phyloP scores from a whole-genome alignment of 2,329 filamentous ascomycete genomes.

The Chrysosphaeria jannelii region DNA sequence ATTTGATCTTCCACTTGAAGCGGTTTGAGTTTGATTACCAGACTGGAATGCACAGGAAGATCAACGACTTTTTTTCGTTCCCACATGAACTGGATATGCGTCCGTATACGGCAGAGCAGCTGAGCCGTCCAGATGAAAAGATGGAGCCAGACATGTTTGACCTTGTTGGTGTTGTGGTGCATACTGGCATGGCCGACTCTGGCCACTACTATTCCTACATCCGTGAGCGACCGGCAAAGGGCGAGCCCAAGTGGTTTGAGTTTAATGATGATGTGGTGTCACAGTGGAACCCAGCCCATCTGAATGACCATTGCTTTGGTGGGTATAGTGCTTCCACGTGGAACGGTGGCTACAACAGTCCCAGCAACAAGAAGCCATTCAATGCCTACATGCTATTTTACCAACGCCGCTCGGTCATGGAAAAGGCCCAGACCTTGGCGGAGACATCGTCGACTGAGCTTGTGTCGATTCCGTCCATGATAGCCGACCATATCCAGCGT shows the following conservation, averaged over 20 bases:
- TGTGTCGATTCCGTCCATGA: conserved; percentile 13
- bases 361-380: conserved; percentile 30
- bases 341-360: conserved; percentile 9
- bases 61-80: conserved; percentile 86
- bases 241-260: conserved; percentile 37
- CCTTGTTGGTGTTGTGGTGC: conserved; percentile 80
- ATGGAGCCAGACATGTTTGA: conserved; percentile 52
- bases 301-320: conserved; percentile 58
- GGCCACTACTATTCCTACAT: conserved; percentile 96
- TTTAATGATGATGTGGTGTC: conserved; percentile 79
- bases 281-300: conserved; percentile 39
- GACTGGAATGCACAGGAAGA: conserved; percentile 59
- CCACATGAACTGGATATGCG: conserved; percentile 60
- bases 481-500: conserved; percentile 28
- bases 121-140: conserved; percentile 29
- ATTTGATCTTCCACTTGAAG: conserved; percentile 85
- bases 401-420: conserved; percentile 41
- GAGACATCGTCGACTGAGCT: neutral
- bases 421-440: conserved; percentile 15
- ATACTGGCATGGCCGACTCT: conserved; percentile 73
- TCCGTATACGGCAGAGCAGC: conserved; percentile 64
- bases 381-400: conserved; percentile 99
- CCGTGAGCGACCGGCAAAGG: conserved; percentile 38
- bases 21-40: conserved; percentile 56
- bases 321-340: conserved; percentile 20